These are phyloP conservation scores for Backusella circina DNA, from an alignment of 192 early-diverging fungal genomes.

Conservation along the genomic window DNA sequence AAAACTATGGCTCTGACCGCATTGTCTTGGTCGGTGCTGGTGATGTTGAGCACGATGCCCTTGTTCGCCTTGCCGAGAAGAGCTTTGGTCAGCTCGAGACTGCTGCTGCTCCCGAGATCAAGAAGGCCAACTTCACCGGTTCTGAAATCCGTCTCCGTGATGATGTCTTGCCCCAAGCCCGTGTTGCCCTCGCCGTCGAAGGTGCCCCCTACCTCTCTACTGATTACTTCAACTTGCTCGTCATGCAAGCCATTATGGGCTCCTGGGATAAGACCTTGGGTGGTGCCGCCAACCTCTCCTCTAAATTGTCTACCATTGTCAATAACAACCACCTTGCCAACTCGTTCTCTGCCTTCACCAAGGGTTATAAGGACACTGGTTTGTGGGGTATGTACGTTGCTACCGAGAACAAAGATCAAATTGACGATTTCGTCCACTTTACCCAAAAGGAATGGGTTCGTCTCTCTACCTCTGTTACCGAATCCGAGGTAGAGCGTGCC, in stretches of 20 bases:
- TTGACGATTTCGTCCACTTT: constrained; percentile 90
- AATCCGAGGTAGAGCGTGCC: constrained; percentile 92
- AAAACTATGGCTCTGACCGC: constrained; percentile 93
- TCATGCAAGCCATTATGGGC: constrained; percentile 92
- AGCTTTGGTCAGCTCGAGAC: constrained; percentile 73
- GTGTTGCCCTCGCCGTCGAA: constrained; percentile 97
- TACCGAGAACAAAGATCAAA: constrained; percentile 74
- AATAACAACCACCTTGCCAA: constrained; percentile 85
- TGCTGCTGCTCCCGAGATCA: constrained; percentile 19
- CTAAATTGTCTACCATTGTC: constrained; percentile 81
- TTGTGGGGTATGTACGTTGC: constrained; percentile 96
- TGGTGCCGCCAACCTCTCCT: constrained; percentile 84
- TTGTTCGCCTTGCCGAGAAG: constrained; percentile 91
- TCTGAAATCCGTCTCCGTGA: constrained; percentile 91
- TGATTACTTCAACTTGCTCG: constrained; percentile 94
- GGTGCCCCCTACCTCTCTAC: constrained; percentile 90
- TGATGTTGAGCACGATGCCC: constrained; percentile 88
- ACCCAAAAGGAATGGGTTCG: constrained; percentile 94
- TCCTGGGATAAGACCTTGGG: constrained; percentile 95
- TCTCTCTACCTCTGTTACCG: constrained; percentile 81
- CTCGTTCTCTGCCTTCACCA: constrained; percentile 99
- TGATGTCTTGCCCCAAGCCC: constrained; percentile 91
- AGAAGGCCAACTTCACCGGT: constrained; percentile 82
- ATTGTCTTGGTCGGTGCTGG: constrained; percentile 96
- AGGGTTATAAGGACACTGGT: constrained; percentile 96